A percentile compares a stretch with the other conserved stretches of the same genome.
Evolutionary conservation across 129 eudicot genomes (phyloP).

Genomic region (Chrysanthemum lavandulifolium): DNA sequence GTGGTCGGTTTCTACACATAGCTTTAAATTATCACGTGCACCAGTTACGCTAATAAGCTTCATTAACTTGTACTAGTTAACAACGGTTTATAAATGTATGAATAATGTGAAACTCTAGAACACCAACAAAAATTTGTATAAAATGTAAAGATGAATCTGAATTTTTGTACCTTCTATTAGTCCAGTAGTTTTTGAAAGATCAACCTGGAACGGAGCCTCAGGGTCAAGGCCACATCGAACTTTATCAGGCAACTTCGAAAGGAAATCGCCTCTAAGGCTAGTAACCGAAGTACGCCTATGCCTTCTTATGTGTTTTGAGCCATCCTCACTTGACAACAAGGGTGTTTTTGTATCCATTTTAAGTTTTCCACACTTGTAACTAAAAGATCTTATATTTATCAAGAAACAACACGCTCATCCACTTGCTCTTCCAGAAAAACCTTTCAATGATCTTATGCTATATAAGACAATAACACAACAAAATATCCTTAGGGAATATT

Average conservation of each 20-base stretch:
- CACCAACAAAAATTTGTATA: not conserved
- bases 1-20: not conserved
- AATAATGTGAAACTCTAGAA: too few relatives aligned
- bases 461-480: not conserved
- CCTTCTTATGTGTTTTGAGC: conserved; percentile 16
- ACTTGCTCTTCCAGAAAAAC: conserved; percentile 16
- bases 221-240: conserved; percentile 58
- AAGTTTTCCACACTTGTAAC: not conserved
- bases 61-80: not conserved
- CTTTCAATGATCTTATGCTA: not conserved
- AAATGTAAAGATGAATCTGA: not conserved
- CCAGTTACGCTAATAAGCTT: conserved; percentile 12
- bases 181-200: conserved; percentile 62
- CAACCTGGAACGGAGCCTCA: conserved; percentile 68
- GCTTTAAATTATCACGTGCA: conserved; percentile 12
- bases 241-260: conserved; percentile 60
- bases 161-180: conserved; percentile 48
- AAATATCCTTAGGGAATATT: not conserved
- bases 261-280: conserved; percentile 49
- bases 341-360: conserved; percentile 60
- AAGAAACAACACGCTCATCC: conserved; percentile 26
- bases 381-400: conserved; percentile 14
- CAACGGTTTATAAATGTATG: not conserved
- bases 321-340: conserved; percentile 41
- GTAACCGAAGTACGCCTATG: conserved; percentile 36